Evolutionary conservation across 495 filamentous ascomycete species (phyloP), one percentile per base, ranked within the genome.

Genomic region (Schizothecium vesticola): DNA sequence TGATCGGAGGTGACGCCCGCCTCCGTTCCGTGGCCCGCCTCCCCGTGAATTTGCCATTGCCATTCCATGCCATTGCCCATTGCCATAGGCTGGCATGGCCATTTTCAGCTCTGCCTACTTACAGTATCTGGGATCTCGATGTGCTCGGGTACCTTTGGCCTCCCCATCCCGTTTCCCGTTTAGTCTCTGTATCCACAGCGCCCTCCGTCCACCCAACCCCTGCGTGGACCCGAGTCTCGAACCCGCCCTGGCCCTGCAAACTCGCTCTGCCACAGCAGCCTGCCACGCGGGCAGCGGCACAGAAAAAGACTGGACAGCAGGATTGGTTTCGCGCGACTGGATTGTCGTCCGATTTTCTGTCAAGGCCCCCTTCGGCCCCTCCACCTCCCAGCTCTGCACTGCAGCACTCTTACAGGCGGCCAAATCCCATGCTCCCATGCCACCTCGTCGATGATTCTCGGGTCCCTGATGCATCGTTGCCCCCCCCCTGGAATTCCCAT

Each of bases 191-290:
- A 19, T 43, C 36, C 36, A 43, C 36, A 51, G 5, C n/a, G 21
- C 21, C 58, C 58, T 60, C 58, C 58, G 24, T n/a, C n/a, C n/a
- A n/a, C 31, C 28, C 10, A 3, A 62, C 60, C 66, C 66, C 66
- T 67, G 66, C 66, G 59, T 56, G 23, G 21, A 24, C 28, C 56
- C n/a, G 67, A 64, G 56, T 62, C 63, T 69, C 67, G 67, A 65
- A 36, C 67, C 57, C 22, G 23, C 63, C 23, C 31, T 11, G 31
- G 43, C 43, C 16, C 43, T 51, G 43, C 43, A 51, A 23, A 16
- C 26, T 43, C 13, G 1, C 31, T 33, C 33, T 3, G 28, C 28
- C 28, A 29, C 28, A 29, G 28, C 28, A 29, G 29, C 61, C 67
- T 69, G 67, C 67, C n/a, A 64, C 63, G 63, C 36, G 67, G 67